These are phyloP conservation scores for Neurospora sp. DNA, from an alignment of 495 filamentous ascomycete species.

Conservation along the genomic window DNA sequence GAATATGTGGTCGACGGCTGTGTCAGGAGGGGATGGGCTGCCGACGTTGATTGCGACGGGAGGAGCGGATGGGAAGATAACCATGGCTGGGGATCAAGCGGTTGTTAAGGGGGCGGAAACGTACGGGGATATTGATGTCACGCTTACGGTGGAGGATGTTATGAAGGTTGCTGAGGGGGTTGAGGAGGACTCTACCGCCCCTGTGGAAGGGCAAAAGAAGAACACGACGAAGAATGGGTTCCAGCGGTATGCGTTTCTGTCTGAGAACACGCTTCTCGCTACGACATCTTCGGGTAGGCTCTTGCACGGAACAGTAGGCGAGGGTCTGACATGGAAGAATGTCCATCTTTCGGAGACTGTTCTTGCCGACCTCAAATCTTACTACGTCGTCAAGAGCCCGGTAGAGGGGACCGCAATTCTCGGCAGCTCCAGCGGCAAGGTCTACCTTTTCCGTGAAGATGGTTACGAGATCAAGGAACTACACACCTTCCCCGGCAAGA, in stretches of 20 bases:
- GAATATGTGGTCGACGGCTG: constrained; percentile 74
- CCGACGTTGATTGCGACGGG: constrained; percentile 56
- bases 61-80: constrained; percentile 68
- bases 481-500: constrained; percentile 35
- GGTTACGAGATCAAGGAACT: constrained; percentile 11
- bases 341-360: constrained; percentile 22
- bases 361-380: constrained; percentile 27
- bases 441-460: constrained; percentile 35
- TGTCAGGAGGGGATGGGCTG: constrained; percentile 23
- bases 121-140: constrained; percentile 9
- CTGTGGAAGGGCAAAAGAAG: background rate
- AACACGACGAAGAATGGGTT: constrained; percentile 35
- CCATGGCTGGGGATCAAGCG: constrained; percentile 22
- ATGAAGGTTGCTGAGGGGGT: background rate
- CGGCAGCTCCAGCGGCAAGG: constrained; percentile 42
- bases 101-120: background rate
- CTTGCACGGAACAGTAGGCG: constrained; percentile 36
- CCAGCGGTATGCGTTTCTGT: constrained; percentile 57
- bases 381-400: constrained; percentile 33
- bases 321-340: constrained; percentile 28
- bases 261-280: constrained; percentile 43
- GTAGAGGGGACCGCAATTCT: constrained; percentile 33
- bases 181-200: background rate
- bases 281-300: constrained; percentile 52
- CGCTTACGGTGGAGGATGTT: constrained; percentile 13